Conservation (phyloP, 148 eudicot genomes). For the Fagopyrum tataricum region DNA sequence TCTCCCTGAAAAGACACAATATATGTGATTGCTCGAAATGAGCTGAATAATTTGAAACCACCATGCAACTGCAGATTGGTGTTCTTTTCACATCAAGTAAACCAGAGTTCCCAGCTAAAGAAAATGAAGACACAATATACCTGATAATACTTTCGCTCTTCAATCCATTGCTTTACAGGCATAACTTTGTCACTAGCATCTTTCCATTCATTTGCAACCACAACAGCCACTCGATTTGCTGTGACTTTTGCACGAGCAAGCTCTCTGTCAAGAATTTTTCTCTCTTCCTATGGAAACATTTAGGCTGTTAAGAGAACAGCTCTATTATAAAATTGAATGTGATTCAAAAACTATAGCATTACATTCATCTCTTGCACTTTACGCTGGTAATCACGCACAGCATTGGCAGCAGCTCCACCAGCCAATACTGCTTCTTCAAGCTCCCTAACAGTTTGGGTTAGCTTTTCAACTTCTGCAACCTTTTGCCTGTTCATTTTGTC, state of each 20-base stretch:
- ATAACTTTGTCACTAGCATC: constrained; percentile 90
- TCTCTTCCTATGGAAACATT: constrained; percentile 57
- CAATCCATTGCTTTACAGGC: constrained; percentile 97
- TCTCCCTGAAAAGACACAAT: neutral
- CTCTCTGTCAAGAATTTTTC: constrained; percentile 67
- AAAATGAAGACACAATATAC: constrained; percentile 20
- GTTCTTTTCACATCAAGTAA: neutral
- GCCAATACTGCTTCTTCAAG: constrained; percentile 95
- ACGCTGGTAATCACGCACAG: constrained; percentile 33
- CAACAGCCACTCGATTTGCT: constrained; percentile 86
- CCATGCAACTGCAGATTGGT: neutral
- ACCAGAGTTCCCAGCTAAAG: neutral
- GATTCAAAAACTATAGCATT: constrained; percentile 14
- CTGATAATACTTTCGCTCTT: constrained; percentile 76
- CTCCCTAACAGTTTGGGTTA: constrained; percentile 74
- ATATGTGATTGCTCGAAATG: too few species aligned
- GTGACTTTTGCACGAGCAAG: constrained; percentile 83
- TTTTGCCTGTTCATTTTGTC: constrained; percentile 66
- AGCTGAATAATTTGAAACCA: neutral
- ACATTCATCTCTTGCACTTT: constrained; percentile 61
- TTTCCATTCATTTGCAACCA: constrained; percentile 98
- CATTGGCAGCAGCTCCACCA: constrained; percentile 96
- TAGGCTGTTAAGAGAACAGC: neutral
- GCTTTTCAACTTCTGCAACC: constrained; percentile 52
- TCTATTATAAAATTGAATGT: neutral